These are phyloP conservation scores for Whalleya microplaca DNA, from an alignment of 2,329 filamentous ascomycete species.

Conservation along the genomic window DNA sequence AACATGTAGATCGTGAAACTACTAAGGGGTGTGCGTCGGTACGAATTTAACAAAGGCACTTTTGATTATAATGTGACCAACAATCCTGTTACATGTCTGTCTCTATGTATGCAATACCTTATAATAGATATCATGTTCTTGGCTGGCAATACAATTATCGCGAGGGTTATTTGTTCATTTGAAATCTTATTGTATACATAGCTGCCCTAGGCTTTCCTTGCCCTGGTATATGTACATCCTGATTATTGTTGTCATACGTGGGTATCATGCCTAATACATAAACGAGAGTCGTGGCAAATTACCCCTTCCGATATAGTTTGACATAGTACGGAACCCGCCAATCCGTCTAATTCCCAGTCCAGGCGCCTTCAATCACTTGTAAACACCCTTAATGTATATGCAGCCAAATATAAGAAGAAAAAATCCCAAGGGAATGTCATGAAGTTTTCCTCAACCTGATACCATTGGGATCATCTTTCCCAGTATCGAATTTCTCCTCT, in stretches of 20 bases:
- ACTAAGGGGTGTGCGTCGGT: too few species aligned
- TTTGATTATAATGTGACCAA: too few species aligned
- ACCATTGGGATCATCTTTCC: constrained; percentile 10
- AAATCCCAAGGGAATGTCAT: background rate
- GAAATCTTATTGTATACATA: too few species aligned
- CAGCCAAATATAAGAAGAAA: background rate
- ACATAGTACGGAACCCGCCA: background rate
- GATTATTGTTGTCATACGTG: background rate
- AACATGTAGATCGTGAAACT: too few species aligned
- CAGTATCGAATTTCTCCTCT: constrained; percentile 13
- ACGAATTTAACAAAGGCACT: too few species aligned
- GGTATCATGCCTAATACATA: background rate
- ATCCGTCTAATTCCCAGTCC: background rate
- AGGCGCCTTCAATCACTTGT: background rate
- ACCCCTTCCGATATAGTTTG: background rate
- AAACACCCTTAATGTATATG: background rate
- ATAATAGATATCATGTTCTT: too few species aligned
- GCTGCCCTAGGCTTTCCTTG: too few species aligned
- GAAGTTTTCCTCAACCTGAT: background rate
- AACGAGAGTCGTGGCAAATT: background rate
- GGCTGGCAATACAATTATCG: too few species aligned
- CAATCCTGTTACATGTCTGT: too few species aligned
- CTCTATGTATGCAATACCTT: too few species aligned
- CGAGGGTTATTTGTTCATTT: too few species aligned
- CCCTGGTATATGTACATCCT: background rate